phyloP scores from a whole-genome alignment of 139 green algal species.

The Tetradesmus lagerheimii region DNA sequence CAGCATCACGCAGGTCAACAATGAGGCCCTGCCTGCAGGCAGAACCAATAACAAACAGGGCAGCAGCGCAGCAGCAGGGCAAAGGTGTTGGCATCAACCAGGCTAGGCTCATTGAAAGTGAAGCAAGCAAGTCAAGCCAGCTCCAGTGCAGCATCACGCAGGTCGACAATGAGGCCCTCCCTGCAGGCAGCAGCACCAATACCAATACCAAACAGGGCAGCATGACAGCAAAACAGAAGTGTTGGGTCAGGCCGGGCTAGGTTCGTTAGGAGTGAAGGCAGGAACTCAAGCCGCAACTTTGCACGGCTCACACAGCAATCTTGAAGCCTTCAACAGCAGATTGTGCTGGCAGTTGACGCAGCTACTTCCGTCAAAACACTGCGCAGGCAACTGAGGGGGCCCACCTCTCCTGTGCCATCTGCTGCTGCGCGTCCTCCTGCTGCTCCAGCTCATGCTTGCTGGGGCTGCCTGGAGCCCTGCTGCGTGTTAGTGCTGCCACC shows the following conservation, averaged over 20 bases:
- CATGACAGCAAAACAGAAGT: no score
- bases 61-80: not conserved
- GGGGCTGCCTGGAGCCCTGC: not conserved
- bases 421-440: conserved; percentile 20
- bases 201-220: no score
- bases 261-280: no score
- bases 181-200: conserved; percentile 47
- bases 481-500: conserved; percentile 16
- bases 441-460: conserved; percentile 28
- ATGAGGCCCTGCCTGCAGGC: conserved; percentile 61
- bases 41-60: no score
- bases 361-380: no score
- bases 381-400: no score
- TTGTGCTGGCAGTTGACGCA: no score
- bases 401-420: conserved; percentile 31
- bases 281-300: no score
- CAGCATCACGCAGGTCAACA: conserved; percentile 53
- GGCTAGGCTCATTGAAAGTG: no score
- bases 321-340: no score
- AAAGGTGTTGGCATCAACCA: not conserved
- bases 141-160: conserved; percentile 40
- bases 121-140: not conserved
- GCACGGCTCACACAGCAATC: no score
- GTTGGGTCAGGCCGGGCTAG: no score
- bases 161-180: conserved; percentile 63